phyloP scores from a whole-genome alignment of 345 rosid genomes.

The Moricandia moricandioides region DNA sequence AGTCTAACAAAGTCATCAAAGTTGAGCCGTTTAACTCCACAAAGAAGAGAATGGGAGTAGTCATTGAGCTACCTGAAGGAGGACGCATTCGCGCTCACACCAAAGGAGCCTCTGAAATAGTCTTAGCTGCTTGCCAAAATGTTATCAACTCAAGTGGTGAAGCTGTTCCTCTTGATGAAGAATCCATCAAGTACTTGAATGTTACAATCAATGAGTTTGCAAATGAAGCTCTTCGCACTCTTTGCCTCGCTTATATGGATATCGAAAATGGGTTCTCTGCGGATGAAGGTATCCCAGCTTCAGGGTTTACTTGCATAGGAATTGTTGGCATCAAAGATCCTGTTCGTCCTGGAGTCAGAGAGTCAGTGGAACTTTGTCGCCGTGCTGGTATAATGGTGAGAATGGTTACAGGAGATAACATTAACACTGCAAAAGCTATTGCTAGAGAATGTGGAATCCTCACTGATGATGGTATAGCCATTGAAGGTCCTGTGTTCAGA shows the following conservation, averaged over 20 bases:
- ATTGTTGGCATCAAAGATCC: conserved; percentile 92
- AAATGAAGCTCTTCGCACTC: conserved; percentile 79
- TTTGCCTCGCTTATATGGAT: conserved; percentile 71
- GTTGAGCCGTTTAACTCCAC: conserved; percentile 92
- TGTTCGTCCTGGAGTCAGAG: conserved; percentile 91
- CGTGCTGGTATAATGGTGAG: conserved; percentile 80
- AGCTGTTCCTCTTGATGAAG: conserved; percentile 64
- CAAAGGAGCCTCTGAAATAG: conserved; percentile 92
- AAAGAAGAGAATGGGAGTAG: conserved; percentile 88
- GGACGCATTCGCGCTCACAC: conserved; percentile 56
- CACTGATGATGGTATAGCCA: conserved; percentile 77
- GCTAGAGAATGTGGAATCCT: conserved; percentile 95
- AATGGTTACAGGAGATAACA: conserved; percentile 95
- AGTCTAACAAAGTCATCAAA: conserved; percentile 53
- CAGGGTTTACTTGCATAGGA: conserved; percentile 72
- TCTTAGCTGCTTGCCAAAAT: conserved; percentile 77
- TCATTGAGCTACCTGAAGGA: conserved; percentile 62
- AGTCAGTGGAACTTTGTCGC: conserved; percentile 79
- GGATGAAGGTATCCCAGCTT: conserved; percentile 49
- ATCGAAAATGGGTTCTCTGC: conserved; percentile 50
- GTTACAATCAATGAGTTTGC: conserved; percentile 76
- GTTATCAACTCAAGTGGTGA: conserved; percentile 64
- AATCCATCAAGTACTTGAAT: conserved; percentile 50
- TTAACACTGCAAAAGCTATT: conserved; percentile 86
- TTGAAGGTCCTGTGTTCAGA: conserved; percentile 85